Evolutionary conservation across 805 yeast genomes (phyloP), one percentile per base, ranked within the genome.

Genomic region (Naumovozyma dairenensis): DNA sequence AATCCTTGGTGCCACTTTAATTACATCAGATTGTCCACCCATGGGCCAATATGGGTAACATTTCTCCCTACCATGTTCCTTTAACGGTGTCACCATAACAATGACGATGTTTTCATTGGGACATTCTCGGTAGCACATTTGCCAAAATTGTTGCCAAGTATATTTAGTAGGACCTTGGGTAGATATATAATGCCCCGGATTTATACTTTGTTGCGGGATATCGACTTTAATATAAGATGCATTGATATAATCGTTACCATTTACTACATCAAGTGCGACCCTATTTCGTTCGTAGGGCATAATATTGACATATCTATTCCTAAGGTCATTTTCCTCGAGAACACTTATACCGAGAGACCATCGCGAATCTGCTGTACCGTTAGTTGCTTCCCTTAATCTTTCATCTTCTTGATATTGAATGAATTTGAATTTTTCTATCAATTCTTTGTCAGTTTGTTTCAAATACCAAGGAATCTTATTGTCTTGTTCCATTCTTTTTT

Each of bases 71-170:
- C 74, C 72, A 34, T 72, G 69, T 52, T 92, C 97, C 28, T 58
- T 59, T 39, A 83, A 56, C 0, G 92, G 84, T 0, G 93, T 80
- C 25, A 81, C 69, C 89, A 80, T 81, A 12, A 80, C 73, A 8
- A 81, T 61, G 1, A 72, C 71, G 3, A 74, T 67, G 2, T 79
- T 57, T 2, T 77, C 57, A 4, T 74, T 68, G 3, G 75, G 68
- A 18, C 67, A 56, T 44, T 79, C 70, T 30, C 78, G 73, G 32
- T 73, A 66, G 9, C 83, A 69, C 72, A 86, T 80, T 42, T 78
- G 83, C 96, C 96, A 92, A 51, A 92, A 89, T 53, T 92, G 94
- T 3, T 74, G 74, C 41, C 73, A 67, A 0, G 97, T 87, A 21
- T 63, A 60, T 10, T 55, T 59, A n/a, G 80, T 62, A 1, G 98